A percentile compares a stretch with the other conserved stretches of the same genome.
Conservation (phyloP, 345 rosid genomes). For the Arabis alpina region DNA sequence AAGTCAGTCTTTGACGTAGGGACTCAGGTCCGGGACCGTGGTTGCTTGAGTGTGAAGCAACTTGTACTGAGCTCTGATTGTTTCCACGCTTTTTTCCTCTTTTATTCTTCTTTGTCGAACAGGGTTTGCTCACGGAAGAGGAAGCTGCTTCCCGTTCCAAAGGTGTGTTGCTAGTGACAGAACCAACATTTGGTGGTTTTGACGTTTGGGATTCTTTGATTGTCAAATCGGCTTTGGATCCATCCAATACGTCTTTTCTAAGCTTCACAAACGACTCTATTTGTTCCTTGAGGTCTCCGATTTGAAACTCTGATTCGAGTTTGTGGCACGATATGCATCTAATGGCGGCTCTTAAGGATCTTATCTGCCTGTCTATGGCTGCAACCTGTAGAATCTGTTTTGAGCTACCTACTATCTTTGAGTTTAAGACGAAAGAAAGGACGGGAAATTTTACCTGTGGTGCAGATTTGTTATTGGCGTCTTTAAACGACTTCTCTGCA, state of each 20-base stretch:
- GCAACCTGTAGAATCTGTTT: conserved; percentile 27
- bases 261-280: conserved; percentile 19
- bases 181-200: conserved; percentile 19
- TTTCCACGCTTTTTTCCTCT: conserved; percentile 32
- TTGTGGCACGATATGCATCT: conserved; percentile 31
- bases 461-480: conserved; percentile 31
- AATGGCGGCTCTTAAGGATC: conserved; percentile 23
- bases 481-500: conserved; percentile 12
- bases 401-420: conserved; percentile 7
- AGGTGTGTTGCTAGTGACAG: conserved; percentile 21
- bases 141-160: conserved; percentile 2
- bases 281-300: conserved; percentile 19
- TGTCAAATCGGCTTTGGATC: conserved; percentile 13
- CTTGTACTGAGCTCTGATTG: background rate
- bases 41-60: conserved; percentile 29
- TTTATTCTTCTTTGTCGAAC: background rate
- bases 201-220: background rate
- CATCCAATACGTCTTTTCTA: conserved; percentile 1
- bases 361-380: conserved; percentile 37
- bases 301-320: conserved; percentile 36
- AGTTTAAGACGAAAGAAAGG: conserved; percentile 9
- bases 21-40: background rate
- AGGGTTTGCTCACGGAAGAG: conserved; percentile 13
- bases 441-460: background rate
- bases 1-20: conserved; percentile 14